Evolutionary conservation across 2,329 filamentous ascomycete species (phyloP).

Genomic region (Podosphaera leucotricha): DNA sequence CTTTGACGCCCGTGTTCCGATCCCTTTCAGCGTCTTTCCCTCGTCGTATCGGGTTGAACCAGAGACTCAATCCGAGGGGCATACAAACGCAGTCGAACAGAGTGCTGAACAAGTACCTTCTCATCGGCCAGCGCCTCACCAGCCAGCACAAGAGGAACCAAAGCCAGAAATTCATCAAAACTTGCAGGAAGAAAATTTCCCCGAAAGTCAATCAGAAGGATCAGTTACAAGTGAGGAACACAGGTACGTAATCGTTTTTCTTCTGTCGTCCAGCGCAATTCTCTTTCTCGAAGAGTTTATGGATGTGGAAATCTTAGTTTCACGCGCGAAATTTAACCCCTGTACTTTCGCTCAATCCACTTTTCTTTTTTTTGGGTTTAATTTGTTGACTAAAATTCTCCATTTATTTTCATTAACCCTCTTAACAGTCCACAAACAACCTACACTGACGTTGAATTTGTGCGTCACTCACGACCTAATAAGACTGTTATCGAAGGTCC

Average conservation of each 20-base stretch:
- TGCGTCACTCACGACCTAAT: constrained; percentile 8
- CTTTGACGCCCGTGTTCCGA: constrained; percentile 98
- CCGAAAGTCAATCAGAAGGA: not conserved
- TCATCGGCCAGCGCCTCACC: not conserved
- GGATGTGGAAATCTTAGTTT: too few species aligned
- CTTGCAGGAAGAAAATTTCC: not conserved
- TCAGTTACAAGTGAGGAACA: not conserved
- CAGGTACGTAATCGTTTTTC: not conserved
- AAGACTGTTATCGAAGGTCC: constrained; percentile 9
- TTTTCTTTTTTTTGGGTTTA: constrained; percentile 8
- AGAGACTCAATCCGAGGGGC: not conserved
- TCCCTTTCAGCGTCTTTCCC: constrained; percentile 99
- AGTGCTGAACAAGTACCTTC: not conserved
- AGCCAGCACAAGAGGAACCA: not conserved
- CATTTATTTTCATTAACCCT: constrained; percentile 6
- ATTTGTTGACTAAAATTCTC: constrained; percentile 11
- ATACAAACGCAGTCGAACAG: not conserved
- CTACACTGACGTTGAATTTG: constrained; percentile 17
- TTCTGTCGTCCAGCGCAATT: too few species aligned
- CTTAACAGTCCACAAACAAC: constrained; percentile 6
- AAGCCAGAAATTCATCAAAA: not conserved
- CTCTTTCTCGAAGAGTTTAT: too few species aligned
- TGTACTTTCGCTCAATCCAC: not conserved
- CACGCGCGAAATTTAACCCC: not conserved
- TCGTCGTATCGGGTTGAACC: constrained; percentile 63